phyloP scores from a whole-genome alignment of 306 rosid genomes.

The Acacia melanoxylon region DNA sequence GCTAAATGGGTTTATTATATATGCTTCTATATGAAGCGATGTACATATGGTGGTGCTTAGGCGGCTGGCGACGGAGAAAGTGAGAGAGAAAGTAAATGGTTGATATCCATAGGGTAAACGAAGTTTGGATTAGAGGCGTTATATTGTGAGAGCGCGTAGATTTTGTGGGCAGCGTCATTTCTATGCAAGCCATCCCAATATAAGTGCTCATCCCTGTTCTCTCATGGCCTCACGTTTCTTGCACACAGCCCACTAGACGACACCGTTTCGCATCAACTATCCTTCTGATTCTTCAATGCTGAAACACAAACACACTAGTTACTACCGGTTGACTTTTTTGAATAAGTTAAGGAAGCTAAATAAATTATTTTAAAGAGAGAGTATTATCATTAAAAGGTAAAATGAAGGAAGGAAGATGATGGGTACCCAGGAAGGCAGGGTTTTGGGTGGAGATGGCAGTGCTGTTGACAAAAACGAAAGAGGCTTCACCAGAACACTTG shows the following conservation, averaged over 20 bases:
- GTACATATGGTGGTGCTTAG: too few relatives aligned
- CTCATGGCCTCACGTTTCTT: slow-evolving; percentile 29
- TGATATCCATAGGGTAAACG: slow-evolving; percentile 45
- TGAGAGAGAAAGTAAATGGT: background rate
- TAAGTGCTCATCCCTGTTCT: slow-evolving; percentile 45
- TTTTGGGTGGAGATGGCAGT: background rate
- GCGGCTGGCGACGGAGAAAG: too few relatives aligned
- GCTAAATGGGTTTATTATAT: too few relatives aligned
- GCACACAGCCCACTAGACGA: slow-evolving; percentile 45
- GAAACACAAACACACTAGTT: background rate
- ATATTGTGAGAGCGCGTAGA: slow-evolving; percentile 26
- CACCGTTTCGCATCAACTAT: slow-evolving; percentile 35
- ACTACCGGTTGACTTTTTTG: too few relatives aligned
- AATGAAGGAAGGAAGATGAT: too few relatives aligned
- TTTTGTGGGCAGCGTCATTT: slow-evolving; percentile 32
- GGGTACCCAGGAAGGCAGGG: background rate
- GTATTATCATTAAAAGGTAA: too few relatives aligned
- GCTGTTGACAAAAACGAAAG: slow-evolving; percentile 33
- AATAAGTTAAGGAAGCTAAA: too few relatives aligned
- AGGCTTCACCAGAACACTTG: background rate
- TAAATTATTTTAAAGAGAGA: too few relatives aligned
- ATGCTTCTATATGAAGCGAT: too few relatives aligned
- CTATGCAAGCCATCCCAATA: slow-evolving; percentile 54
- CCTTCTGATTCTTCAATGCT: slow-evolving; percentile 34
- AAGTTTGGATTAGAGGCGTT: background rate